A percentile compares a stretch with the other conserved stretches of the same genome.
These are phyloP conservation scores for Oryza glumipatula DNA, from an alignment of 176 grass and related monocot species.

Conservation along the genomic window DNA sequence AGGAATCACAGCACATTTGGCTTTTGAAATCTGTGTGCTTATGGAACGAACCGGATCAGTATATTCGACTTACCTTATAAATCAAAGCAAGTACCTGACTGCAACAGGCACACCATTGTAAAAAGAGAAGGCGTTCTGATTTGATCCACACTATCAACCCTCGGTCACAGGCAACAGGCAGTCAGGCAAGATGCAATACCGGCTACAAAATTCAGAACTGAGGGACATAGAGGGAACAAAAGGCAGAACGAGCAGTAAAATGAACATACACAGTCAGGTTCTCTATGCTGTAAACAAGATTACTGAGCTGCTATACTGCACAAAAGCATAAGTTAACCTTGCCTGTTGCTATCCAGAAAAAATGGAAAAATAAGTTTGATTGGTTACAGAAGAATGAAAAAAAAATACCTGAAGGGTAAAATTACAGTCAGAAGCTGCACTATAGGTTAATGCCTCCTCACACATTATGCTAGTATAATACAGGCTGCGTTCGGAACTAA, in stretches of 20 bases:
- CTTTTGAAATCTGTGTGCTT: conserved; percentile 20
- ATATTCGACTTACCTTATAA: not conserved
- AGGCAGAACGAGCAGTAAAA: not conserved
- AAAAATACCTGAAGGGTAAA: conserved; percentile 4
- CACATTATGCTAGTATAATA: conserved; percentile 22
- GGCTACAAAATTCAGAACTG: not conserved
- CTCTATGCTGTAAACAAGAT: not conserved
- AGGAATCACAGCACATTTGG: not conserved
- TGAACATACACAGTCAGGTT: not conserved
- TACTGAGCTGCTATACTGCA: conserved; percentile 8
- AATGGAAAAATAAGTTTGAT: not conserved
- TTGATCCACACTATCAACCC: not conserved
- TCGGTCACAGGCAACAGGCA: not conserved
- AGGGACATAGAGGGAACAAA: not conserved
- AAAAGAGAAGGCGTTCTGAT: not conserved
- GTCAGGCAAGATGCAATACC: not conserved
- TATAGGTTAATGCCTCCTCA: conserved; percentile 23
- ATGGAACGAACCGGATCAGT: not conserved
- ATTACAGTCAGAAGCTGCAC: conserved; percentile 44
- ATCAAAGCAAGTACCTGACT: not conserved
- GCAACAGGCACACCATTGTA: not conserved
- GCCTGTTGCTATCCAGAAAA: conserved; percentile 7
- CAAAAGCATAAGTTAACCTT: conserved; percentile 28
- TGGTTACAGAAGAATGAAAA: not conserved
- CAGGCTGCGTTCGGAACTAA: not conserved